Evolutionary conservation across 352 stramenopile genomes (phyloP), one percentile per base, ranked within the genome.

Genomic region (Pythium brassicae): DNA sequence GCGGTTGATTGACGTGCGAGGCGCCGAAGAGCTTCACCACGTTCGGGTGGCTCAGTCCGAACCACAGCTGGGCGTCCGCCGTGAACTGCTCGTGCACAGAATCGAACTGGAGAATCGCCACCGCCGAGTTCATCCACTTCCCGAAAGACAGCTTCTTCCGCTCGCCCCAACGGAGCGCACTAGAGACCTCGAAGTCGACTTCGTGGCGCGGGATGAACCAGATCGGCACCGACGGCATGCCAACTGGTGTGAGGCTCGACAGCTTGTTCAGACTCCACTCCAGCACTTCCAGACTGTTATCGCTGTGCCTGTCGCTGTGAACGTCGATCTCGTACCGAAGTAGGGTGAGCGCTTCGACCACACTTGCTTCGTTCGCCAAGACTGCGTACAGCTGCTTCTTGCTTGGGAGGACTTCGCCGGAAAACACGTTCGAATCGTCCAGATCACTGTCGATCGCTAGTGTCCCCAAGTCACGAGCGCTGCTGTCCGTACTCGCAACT

Each of bases 11-110:
- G 20, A 55, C 49, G 10, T 62, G 55, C 14, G 43, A 59, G 1
- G 45, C 55, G 0, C 55, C 46, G 47, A 62, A 62, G 37, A 62
- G 55, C 55, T 62, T 55, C 46, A 62, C 12, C n/a, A 62, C 55
- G 49, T 62, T 46, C 87, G 55, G 55, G 27, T 62, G 55, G 47
- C 37, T 56, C 23, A 62, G 47, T 25, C 55, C 20, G 37, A 45
- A 35, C 55, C 55, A 62, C 9, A 26, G 15, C 5, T 20, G 37
- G 3, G 39, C 47, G 17, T 55, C 48, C 27, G n/a, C 11, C 4
- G 37, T 35, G n/a, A 62, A 62, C 15, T 23, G 25, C 3, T 37
- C 55, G 37, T 10, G 9, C 10, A 6, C 49, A 20, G n/a, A 34
- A 19, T 7, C 4, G 49, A 45, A 49, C 4, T 20, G 11, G 37